Evolutionary conservation across 176 grass and related monocot genomes (phyloP).

Genomic region (Rhynchospora tenuis): DNA sequence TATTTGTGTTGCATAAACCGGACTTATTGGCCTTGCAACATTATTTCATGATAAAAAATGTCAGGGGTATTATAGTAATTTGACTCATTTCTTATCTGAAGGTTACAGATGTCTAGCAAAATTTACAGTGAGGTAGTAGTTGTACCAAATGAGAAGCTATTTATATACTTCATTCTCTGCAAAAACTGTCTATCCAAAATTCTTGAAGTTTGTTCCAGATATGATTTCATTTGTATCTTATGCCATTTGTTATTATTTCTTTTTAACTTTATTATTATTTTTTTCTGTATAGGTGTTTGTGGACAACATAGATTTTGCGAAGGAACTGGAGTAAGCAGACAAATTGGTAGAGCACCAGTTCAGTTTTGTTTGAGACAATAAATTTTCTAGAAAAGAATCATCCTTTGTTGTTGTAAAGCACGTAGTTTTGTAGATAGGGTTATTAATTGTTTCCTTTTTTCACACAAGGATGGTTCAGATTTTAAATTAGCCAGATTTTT

Average conservation of each 20-base stretch:
- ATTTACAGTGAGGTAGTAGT: background rate
- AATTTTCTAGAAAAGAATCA: background rate
- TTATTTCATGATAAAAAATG: background rate
- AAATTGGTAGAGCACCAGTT: constrained; percentile 2
- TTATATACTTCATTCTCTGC: background rate
- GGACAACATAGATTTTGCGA: constrained; percentile 88
- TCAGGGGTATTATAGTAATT: background rate
- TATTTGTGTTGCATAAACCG: background rate
- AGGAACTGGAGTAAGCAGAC: constrained; percentile 67
- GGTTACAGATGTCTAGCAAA: background rate
- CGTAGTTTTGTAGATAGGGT: constrained; percentile 17
- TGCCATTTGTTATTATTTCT: background rate
- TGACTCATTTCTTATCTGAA: background rate
- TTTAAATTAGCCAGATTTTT: constrained; percentile 5
- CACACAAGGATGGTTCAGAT: background rate
- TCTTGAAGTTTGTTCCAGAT: background rate
- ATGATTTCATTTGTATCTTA: background rate
- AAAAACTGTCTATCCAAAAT: background rate
- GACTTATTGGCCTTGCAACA: background rate
- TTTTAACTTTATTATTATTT: background rate
- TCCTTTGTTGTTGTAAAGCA: constrained; percentile 2
- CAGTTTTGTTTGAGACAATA: background rate
- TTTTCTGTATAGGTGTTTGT: constrained; percentile 58
- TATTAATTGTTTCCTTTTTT: constrained; percentile 9
- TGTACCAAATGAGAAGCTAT: background rate